A percentile compares a stretch with the other conserved stretches of the same genome.
Evolutionary conservation across 169 alveolate species (phyloP).

Genomic region (Babesia sp.): DNA sequence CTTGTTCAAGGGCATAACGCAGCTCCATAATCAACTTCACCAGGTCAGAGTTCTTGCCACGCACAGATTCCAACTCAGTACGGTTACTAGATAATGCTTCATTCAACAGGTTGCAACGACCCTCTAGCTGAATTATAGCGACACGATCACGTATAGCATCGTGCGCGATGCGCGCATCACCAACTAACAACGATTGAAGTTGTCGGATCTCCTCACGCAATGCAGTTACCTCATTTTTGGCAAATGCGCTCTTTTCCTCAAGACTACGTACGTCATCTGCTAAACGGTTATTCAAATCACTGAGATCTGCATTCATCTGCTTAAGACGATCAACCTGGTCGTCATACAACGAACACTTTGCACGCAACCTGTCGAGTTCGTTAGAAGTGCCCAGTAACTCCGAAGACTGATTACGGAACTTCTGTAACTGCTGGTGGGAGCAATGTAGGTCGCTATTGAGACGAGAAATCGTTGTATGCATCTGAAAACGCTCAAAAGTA

Average conservation of each 20-base stretch:
- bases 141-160: slow-evolving; percentile 51
- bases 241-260: slow-evolving; percentile 32
- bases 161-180: slow-evolving; percentile 13
- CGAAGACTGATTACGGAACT: slow-evolving; percentile 35
- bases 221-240: slow-evolving; percentile 27
- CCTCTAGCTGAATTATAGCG: slow-evolving; percentile 44
- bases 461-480: slow-evolving; percentile 28
- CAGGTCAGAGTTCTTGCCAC: slow-evolving; percentile 35
- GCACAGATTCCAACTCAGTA: slow-evolving; percentile 41
- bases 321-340: slow-evolving; percentile 57
- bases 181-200: slow-evolving; percentile 32
- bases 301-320: slow-evolving; percentile 49
- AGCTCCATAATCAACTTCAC: slow-evolving; percentile 42
- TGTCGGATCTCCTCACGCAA: slow-evolving; percentile 52
- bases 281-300: slow-evolving; percentile 47
- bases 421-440: slow-evolving; percentile 38
- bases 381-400: slow-evolving; percentile 14
- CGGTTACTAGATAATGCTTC: slow-evolving; percentile 29
- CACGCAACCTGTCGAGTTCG: slow-evolving; percentile 41
- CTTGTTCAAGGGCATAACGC: slow-evolving; percentile 53
- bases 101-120: slow-evolving; percentile 37
- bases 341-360: slow-evolving; percentile 15
- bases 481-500: slow-evolving; percentile 29
- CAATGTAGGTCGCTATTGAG: slow-evolving; percentile 46
- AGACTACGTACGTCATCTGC: slow-evolving; percentile 24